A percentile compares a stretch with the other conserved stretches of the same genome.
Conservation (phyloP, 768 basidiomycete species). For the Podaxis sp. region DNA sequence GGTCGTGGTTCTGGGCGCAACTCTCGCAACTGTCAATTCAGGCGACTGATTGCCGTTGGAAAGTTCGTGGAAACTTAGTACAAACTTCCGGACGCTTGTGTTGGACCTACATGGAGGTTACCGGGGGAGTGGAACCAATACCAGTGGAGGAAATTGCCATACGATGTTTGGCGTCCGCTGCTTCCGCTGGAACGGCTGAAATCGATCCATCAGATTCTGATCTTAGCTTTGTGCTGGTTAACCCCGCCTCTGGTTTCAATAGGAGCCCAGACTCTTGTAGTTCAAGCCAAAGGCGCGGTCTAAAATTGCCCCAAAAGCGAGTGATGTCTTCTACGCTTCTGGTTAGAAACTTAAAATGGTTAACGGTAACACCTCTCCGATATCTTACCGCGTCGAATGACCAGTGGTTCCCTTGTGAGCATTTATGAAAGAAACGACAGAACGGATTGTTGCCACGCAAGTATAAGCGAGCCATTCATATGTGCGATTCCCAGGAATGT, state of each 20-base stretch:
- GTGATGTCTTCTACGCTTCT: neutral
- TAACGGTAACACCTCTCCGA: neutral
- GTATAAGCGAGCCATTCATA: neutral
- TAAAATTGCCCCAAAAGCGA: neutral
- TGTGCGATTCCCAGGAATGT: conserved; percentile 2
- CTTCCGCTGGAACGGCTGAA: neutral
- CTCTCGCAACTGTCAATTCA: neutral
- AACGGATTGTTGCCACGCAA: neutral
- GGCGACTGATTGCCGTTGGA: neutral
- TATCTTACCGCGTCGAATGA: neutral
- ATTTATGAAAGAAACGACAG: neutral
- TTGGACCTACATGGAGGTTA: neutral
- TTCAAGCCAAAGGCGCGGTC: neutral
- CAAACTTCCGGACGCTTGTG: neutral
- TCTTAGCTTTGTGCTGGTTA: neutral
- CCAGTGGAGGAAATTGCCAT: neutral
- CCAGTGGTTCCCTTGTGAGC: neutral
- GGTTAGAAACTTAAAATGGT: neutral
- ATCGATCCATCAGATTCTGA: conserved; percentile 8
- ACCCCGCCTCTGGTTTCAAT: neutral
- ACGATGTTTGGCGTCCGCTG: neutral
- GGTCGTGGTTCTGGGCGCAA: neutral
- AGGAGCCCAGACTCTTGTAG: neutral
- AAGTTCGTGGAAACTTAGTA: neutral
- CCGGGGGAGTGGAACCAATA: neutral